Conservation (phyloP, 305 asterid genomes). For the Solanum chacoense region DNA sequence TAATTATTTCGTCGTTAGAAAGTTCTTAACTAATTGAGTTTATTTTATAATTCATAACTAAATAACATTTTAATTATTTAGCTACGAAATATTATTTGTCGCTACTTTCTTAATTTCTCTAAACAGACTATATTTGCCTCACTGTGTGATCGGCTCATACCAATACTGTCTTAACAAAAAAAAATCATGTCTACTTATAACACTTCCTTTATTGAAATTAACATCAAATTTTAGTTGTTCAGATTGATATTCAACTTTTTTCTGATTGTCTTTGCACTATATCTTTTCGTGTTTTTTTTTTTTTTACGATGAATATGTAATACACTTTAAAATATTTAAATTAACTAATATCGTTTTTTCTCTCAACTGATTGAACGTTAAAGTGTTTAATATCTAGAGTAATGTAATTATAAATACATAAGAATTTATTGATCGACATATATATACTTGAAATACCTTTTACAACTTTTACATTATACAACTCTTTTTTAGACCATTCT, state of each 20-base stretch:
- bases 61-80: too few species aligned
- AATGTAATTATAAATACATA: not conserved
- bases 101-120: not conserved
- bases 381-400: not conserved
- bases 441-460: not conserved
- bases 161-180: not conserved
- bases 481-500: not conserved
- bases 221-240: not conserved
- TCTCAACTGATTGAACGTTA: not conserved
- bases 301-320: not conserved
- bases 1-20: not conserved
- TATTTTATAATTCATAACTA: not conserved
- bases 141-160: not conserved
- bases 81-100: not conserved
- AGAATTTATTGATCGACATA: not conserved
- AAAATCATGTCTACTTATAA: not conserved
- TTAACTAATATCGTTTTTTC: not conserved
- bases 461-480: not conserved
- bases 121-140: not conserved
- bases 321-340: not conserved
- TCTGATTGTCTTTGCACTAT: not conserved
- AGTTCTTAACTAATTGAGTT: not conserved
- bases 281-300: not conserved
- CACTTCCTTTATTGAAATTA: not conserved
- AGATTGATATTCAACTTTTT: not conserved